Percentiles rank a stretch among this genome's conserved stretches.
phyloP scores from a whole-genome alignment of 106 monocot genomes.

The Gastrodia elata region DNA sequence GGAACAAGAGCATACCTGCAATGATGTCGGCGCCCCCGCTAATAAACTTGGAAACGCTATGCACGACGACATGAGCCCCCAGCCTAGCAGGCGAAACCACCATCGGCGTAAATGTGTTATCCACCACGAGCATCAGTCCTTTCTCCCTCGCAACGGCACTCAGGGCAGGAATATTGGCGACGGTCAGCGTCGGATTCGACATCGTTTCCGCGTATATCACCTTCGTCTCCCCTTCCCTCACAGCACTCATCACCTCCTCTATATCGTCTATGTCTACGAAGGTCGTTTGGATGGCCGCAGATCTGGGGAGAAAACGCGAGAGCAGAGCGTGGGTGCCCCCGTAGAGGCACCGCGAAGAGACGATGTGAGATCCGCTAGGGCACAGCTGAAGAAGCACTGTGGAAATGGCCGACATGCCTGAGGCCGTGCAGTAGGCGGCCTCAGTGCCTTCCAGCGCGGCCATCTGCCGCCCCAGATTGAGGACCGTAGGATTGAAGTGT shows the following conservation, averaged over 20 bases:
- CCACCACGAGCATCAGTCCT: slow-evolving; percentile 77
- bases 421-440: slow-evolving; percentile 94
- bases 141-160: slow-evolving; percentile 52
- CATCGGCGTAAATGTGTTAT: slow-evolving; percentile 94
- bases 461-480: slow-evolving; percentile 84
- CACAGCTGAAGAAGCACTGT: slow-evolving; percentile 67
- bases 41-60: slow-evolving; percentile 89
- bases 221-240: slow-evolving; percentile 59
- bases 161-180: slow-evolving; percentile 59
- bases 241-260: slow-evolving; percentile 38
- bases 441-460: slow-evolving; percentile 92
- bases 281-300: slow-evolving; percentile 52
- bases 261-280: slow-evolving; percentile 56
- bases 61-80: slow-evolving; percentile 87
- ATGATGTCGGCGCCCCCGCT: slow-evolving; percentile 91
- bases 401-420: slow-evolving; percentile 93
- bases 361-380: slow-evolving; percentile 71
- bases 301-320: slow-evolving; percentile 39
- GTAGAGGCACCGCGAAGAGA: slow-evolving; percentile 82
- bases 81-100: slow-evolving; percentile 80
- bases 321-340: slow-evolving; percentile 91
- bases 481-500: slow-evolving; percentile 93
- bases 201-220: slow-evolving; percentile 71
- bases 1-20: slow-evolving; percentile 37
- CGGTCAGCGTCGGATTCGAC: slow-evolving; percentile 76